Conservation (phyloP, 495 filamentous ascomycete genomes). For the Xylaria curta region DNA sequence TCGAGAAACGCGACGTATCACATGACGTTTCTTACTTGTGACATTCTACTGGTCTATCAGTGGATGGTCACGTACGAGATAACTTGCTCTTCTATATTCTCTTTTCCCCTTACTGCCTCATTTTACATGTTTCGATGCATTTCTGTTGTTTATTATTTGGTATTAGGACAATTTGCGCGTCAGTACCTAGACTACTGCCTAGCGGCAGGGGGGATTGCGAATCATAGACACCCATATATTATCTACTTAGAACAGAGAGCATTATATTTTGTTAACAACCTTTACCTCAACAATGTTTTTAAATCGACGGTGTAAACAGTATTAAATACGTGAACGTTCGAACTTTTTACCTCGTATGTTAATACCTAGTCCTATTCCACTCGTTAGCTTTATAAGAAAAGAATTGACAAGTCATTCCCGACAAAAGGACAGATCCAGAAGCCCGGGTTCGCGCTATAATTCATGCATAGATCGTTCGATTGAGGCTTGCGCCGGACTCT, state of each 20-base stretch:
- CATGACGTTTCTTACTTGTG: conserved; percentile 12
- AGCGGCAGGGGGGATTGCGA: conserved; percentile 4
- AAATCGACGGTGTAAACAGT: neutral
- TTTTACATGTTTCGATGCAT: neutral
- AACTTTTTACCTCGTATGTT: neutral
- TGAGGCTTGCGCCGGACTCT: conserved; percentile 19
- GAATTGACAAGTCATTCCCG: conserved; percentile 17
- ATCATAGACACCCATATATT: neutral
- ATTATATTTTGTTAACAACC: neutral
- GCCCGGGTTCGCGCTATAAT: neutral
- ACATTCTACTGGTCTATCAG: neutral
- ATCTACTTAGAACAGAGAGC: conserved; percentile 15
- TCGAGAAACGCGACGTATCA: neutral
- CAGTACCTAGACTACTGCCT: neutral
- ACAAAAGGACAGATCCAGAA: neutral
- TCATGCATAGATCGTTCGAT: conserved; percentile 26
- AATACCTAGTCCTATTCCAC: neutral
- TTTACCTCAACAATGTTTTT: neutral
- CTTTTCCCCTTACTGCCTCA: neutral
- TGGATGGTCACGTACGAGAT: neutral
- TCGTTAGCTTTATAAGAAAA: neutral
- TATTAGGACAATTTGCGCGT: neutral
- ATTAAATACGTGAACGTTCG: neutral
- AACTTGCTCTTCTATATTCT: neutral
- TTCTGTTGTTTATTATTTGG: neutral